These are phyloP conservation scores for Urtica urens DNA, from an alignment of 306 rosid genomes.

Conservation along the genomic window DNA sequence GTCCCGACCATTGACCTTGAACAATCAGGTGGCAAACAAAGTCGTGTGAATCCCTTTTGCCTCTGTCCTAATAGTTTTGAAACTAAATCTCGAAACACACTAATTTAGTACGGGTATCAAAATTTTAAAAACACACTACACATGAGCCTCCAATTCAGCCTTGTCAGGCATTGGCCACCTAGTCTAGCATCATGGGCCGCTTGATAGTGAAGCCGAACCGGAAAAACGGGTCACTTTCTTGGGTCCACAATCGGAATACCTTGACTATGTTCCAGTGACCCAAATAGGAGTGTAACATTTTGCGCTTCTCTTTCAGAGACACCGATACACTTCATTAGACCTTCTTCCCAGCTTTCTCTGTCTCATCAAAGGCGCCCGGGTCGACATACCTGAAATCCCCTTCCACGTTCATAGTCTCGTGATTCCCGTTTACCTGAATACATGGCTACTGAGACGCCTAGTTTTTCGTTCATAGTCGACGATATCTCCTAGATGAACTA, in stretches of 20 bases:
- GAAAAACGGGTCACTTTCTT: too few species aligned
- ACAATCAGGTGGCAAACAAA: slow-evolving; percentile 65
- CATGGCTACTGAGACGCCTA: slow-evolving; percentile 96
- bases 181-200: too few species aligned
- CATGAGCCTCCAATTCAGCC: too few species aligned
- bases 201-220: too few species aligned
- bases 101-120: too few species aligned
- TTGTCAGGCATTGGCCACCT: too few species aligned
- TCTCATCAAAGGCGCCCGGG: slow-evolving; percentile 67
- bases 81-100: slow-evolving; percentile 26
- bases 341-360: slow-evolving; percentile 54
- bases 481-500: slow-evolving; percentile 91
- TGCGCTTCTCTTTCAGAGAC: slow-evolving; percentile 51
- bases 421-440: slow-evolving; percentile 79
- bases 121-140: too few species aligned
- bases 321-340: slow-evolving; percentile 55
- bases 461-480: slow-evolving; percentile 89
- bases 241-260: too few species aligned
- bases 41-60: slow-evolving; percentile 75
- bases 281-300: slow-evolving; percentile 42
- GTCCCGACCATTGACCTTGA: slow-evolving; percentile 96
- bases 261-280: slow-evolving; percentile 74
- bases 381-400: slow-evolving; percentile 90
- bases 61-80: slow-evolving; percentile 74
- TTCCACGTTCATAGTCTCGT: slow-evolving; percentile 88